Evolutionary conservation across 257 asterid species (phyloP), one percentile per base, ranked within the genome.

Genomic region (Salvia miltiorrhiza): DNA sequence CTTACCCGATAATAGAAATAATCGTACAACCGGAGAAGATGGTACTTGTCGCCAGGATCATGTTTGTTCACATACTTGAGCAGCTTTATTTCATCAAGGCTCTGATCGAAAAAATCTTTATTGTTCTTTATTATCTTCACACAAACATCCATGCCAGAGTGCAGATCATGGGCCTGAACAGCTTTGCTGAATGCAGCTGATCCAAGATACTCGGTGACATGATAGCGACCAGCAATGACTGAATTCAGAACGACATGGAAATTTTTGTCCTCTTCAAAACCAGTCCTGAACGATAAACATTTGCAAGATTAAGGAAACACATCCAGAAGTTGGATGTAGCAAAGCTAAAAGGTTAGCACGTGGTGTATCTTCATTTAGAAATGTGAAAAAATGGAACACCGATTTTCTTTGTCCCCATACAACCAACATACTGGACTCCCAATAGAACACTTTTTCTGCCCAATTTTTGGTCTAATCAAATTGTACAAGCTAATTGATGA

Each of bases 161-260:
- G 98, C 73, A 93, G 88, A 78, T 93, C 98, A 65, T 93, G 98
- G 26, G 98, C 98, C 88, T 93, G 98, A 68, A 93, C 88, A 53
- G 96, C 98, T 82, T 93, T 93, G 82, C 97, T 93, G 77, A 93
- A 93, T 68, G 98, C 97, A 65, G 98, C 98, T 24, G 98, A 93
- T 67, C 98, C 98, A 56, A 93, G 96, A 83, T 93, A 88, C 83
- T 93, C 97, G 1, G 98, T 93, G 56, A 93, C 98, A 80, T 93
- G 98, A 81, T 90, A 93, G 54, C 97, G 89, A 43, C 98, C 98
- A 26, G 98, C 98, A 21, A 92, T 75, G 43, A 92, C 93, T 2
- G 98, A 92, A 82, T 88, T 90, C 62, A 90, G 80, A 71, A 84
- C 93, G 43, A 93, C 95, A 53, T 93, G 88, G 77, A 93, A 90